phyloP scores from a whole-genome alignment of 768 basidiomycete species.

The Rhodotorula babjevae region DNA sequence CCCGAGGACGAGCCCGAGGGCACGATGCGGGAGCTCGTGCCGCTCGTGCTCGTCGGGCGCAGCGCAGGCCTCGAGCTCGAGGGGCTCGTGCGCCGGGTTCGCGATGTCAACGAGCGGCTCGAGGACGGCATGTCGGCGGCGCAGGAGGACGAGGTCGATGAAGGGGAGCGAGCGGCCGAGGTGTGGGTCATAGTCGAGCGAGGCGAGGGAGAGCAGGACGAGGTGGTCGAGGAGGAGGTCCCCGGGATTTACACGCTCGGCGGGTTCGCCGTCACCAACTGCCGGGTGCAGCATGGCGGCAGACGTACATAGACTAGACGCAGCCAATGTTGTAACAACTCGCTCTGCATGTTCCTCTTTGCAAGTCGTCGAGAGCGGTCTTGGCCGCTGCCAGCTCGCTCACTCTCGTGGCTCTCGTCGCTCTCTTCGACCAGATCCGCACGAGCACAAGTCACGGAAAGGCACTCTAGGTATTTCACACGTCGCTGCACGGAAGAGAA shows the following conservation, averaged over 20 bases:
- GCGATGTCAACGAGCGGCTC: neutral
- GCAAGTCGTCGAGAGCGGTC: too few species aligned
- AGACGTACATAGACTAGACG: neutral
- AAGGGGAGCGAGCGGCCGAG: neutral
- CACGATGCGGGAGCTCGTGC: slow-evolving; percentile 29
- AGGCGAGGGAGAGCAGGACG: neutral
- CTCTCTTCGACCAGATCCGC: too few species aligned
- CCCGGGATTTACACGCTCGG: slow-evolving; percentile 1
- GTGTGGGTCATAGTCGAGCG: neutral
- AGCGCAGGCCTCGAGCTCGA: slow-evolving; percentile 21
- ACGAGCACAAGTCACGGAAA: too few species aligned
- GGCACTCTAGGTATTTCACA: too few species aligned
- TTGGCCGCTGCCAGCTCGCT: too few species aligned
- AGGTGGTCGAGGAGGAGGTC: neutral
- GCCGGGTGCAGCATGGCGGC: neutral
- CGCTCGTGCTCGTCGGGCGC: slow-evolving; percentile 36
- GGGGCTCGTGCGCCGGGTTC: slow-evolving; percentile 1
- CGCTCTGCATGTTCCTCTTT: too few species aligned
- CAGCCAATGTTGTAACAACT: neutral
- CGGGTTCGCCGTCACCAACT: slow-evolving; percentile 6
- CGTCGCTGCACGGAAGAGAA: too few species aligned
- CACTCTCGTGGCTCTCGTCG: too few species aligned
- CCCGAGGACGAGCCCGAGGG: slow-evolving; percentile 23
- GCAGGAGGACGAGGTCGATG: neutral
- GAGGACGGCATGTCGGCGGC: neutral